A percentile compares a stretch with the other conserved stretches of the same genome.
These are phyloP conservation scores for Fusarium xylarioides DNA, from an alignment of 2,329 filamentous ascomycete species.

Conservation along the genomic window DNA sequence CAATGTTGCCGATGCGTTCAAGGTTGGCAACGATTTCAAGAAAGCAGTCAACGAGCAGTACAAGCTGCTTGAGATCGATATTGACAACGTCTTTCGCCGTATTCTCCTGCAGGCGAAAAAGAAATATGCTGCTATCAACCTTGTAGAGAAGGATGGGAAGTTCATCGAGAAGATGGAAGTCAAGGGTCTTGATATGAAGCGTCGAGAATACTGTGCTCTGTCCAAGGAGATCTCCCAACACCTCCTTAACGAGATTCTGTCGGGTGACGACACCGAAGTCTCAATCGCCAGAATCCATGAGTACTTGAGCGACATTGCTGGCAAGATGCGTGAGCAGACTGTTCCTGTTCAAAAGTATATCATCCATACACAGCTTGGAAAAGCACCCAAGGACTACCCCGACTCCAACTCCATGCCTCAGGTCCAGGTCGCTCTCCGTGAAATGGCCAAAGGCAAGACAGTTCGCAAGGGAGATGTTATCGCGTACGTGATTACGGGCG, in stretches of 20 bases:
- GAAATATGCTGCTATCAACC: slow-evolving; percentile 97
- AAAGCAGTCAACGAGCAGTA: slow-evolving; percentile 94
- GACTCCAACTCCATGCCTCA: slow-evolving; percentile 96
- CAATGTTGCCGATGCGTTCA: slow-evolving; percentile 88
- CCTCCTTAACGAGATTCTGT: slow-evolving; percentile 93
- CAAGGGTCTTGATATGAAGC: slow-evolving; percentile 97
- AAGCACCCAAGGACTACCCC: slow-evolving; percentile 91
- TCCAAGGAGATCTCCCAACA: slow-evolving; percentile 94
- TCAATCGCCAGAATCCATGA: slow-evolving; percentile 93
- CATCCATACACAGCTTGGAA: slow-evolving; percentile 97
- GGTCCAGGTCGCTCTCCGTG: slow-evolving; percentile 91
- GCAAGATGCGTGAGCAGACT: slow-evolving; percentile 83
- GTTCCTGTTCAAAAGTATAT: slow-evolving; percentile 89
- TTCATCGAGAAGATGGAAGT: slow-evolving; percentile 95
- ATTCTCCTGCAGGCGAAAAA: slow-evolving; percentile 97
- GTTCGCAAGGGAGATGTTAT: slow-evolving; percentile 96
- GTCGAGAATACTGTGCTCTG: slow-evolving; percentile 93
- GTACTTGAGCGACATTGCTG: slow-evolving; percentile 84
- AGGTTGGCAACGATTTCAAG: slow-evolving; percentile 95
- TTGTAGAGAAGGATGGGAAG: slow-evolving; percentile 88
- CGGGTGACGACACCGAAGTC: slow-evolving; percentile 88
- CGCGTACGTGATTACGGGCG: slow-evolving; percentile 89
- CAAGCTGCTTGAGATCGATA: slow-evolving; percentile 92
- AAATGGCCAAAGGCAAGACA: slow-evolving; percentile 85
- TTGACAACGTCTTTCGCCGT: slow-evolving; percentile 95